A percentile compares a stretch with the other conserved stretches of the same genome.
phyloP scores from a whole-genome alignment of 2,329 filamentous ascomycete species.

The Aspergillus japonicus region DNA sequence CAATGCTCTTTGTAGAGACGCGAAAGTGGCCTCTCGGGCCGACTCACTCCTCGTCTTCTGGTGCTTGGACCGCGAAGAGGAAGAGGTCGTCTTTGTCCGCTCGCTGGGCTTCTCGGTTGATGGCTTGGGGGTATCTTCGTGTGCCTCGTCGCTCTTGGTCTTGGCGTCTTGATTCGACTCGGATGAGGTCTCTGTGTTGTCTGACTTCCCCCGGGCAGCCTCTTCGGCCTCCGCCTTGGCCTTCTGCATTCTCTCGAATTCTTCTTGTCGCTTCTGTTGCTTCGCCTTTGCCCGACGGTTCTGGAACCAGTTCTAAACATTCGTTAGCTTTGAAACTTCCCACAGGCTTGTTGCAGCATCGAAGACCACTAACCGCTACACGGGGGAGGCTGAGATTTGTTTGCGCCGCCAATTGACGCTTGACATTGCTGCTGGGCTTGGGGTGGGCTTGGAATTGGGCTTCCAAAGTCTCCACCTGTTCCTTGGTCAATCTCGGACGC shows the following conservation, averaged over 20 bases:
- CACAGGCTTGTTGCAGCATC: background rate
- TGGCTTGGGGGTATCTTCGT: conserved; percentile 30
- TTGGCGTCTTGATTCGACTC: conserved; percentile 24
- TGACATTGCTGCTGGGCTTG: conserved; percentile 51
- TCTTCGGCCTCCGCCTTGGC: conserved; percentile 38
- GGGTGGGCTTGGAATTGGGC: conserved; percentile 51
- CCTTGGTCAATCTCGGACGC: conserved; percentile 51
- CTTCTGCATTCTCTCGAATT: conserved; percentile 49
- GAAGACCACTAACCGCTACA: conserved; percentile 46
- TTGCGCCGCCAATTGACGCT: conserved; percentile 49
- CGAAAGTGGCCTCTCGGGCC: conserved; percentile 43
- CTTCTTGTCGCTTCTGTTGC: conserved; percentile 51
- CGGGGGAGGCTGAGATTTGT: conserved; percentile 50
- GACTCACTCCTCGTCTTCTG: conserved; percentile 40
- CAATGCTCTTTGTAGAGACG: conserved; percentile 46
- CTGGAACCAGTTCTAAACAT: conserved; percentile 52
- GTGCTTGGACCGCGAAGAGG: conserved; percentile 32
- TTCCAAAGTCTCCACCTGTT: conserved; percentile 52
- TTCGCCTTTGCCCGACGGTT: conserved; percentile 54
- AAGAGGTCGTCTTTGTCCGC: conserved; percentile 20
- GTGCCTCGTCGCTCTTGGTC: conserved; percentile 22
- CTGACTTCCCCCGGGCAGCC: conserved; percentile 33
- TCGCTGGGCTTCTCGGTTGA: conserved; percentile 24
- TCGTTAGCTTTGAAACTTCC: conserved; percentile 10
- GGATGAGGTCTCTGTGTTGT: conserved; percentile 25